Percentiles rank a stretch among this genome's conserved stretches.
Conservation (phyloP, 352 stramenopile genomes). For the Phytopythium kandeliae region DNA sequence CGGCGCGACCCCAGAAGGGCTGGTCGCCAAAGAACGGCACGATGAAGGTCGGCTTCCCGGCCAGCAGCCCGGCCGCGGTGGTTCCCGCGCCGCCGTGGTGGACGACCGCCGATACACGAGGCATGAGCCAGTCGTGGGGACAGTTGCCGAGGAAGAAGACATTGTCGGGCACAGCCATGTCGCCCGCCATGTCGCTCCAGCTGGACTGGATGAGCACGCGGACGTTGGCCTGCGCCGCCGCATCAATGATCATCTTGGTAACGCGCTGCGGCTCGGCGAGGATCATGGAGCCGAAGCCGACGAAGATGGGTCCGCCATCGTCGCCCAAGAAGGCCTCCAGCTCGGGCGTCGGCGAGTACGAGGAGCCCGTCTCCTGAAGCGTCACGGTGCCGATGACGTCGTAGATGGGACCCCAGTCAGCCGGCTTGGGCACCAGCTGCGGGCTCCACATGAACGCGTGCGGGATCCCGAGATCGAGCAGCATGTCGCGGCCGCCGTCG, state of each 20-base stretch:
- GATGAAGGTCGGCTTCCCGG: conserved; percentile 91
- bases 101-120: conserved; percentile 82
- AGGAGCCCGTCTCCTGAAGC: conserved; percentile 28
- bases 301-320: conserved; percentile 82
- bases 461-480: conserved; percentile 71
- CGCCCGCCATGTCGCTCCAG: conserved; percentile 77
- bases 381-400: conserved; percentile 86
- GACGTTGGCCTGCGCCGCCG: conserved; percentile 42
- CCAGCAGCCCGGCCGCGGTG: conserved; percentile 85
- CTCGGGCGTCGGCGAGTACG: conserved; percentile 47
- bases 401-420: conserved; percentile 86
- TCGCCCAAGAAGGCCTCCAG: conserved; percentile 60
- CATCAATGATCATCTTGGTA: conserved; percentile 86
- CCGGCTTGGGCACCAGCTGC: conserved; percentile 80
- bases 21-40: conserved; percentile 96
- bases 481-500: conserved; percentile 43
- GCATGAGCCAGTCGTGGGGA: conserved; percentile 91
- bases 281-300: conserved; percentile 94
- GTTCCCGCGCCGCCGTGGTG: conserved; percentile 85
- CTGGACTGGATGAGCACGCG: conserved; percentile 89
- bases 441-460: conserved; percentile 89
- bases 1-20: conserved; percentile 90
- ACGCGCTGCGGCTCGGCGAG: conserved; percentile 65
- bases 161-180: conserved; percentile 39
- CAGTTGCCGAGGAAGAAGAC: conserved; percentile 65